Base-by-base conservation (phyloP, 2,329 filamentous ascomycete species). In the Sporothrix sp. region DNA sequence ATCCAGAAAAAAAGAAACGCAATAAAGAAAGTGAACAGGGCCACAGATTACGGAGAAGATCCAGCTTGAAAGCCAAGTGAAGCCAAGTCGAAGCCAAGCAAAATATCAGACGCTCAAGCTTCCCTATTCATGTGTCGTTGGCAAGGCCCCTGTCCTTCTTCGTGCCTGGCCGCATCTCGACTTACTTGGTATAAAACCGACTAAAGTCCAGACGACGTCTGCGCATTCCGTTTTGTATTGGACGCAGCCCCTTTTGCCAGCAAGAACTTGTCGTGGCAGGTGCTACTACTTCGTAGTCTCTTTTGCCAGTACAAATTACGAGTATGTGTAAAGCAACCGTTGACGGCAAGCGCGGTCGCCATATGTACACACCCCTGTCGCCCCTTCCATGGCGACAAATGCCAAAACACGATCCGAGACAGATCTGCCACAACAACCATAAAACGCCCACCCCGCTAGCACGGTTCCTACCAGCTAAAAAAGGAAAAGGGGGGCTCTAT, bases 401-500 rank as follows among this genome's bases (percentile, higher is more conserved):
- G 60, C 60, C 63, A 63, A 72, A 73, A 74, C 71, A 66, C 66
- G 55, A 70, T 61, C 62, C 70, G 71, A 75, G 71, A 75, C 72
- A 65, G 55, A 60, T 68, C 67, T 73, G 71, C 69, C 68, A 72
- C 71, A 71, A 58, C 57, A 39, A 49, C 46, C 36, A 39, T 48
- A 48, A 40, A 33, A 48, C 36, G 20, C 46, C 39, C 25, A 16
- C 23, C 35, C 25, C 42, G 28, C 42, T 45, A 37, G 33, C 7
- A 36, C 45, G 25, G 16, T 28, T 28, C 25, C 25, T 28, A 5
- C 25, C 25, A 28, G 25, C 25, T 10, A 28, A 28, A 28, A 28
- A 6, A 28, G 10, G 10, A 28, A 28, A 28, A 20, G 16, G n/a
- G 35, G 39, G 23, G 33, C 45, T 48, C 45, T 32, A 30, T 39